phyloP scores from a whole-genome alignment of 139 green algal genomes.

The Bryopsis sp. region DNA sequence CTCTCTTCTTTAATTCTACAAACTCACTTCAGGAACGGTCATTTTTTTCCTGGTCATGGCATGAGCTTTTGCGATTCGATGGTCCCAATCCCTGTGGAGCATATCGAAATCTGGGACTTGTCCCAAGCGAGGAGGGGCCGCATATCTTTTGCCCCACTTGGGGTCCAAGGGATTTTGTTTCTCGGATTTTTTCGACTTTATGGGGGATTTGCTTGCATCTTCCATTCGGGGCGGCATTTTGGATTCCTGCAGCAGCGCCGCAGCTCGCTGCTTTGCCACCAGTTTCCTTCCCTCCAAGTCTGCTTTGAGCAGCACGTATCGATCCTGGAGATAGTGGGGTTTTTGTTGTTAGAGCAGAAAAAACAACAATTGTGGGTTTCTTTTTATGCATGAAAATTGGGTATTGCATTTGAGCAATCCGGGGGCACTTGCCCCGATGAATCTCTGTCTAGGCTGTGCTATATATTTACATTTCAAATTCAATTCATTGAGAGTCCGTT shows the following conservation, averaged over 20 bases:
- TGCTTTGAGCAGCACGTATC: not conserved
- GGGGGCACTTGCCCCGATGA: too few species aligned
- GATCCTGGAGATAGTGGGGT: too few species aligned
- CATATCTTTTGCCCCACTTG: slow-evolving; percentile 3
- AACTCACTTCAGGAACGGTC: slow-evolving; percentile 23
- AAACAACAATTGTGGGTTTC: too few species aligned
- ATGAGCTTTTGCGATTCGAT: slow-evolving; percentile 2
- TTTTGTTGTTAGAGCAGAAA: too few species aligned
- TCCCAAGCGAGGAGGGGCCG: slow-evolving; percentile 28
- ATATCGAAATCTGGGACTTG: slow-evolving; percentile 39
- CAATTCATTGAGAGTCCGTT: too few species aligned
- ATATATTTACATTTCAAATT: too few species aligned
- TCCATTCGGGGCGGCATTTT: slow-evolving; percentile 27
- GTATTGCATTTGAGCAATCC: too few species aligned
- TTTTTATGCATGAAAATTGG: too few species aligned
- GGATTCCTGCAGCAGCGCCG: slow-evolving; percentile 17
- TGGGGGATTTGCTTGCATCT: slow-evolving; percentile 12
- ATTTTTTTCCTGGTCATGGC: slow-evolving; percentile 22
- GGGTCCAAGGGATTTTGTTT: slow-evolving; percentile 11
- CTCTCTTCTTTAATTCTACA: too few species aligned
- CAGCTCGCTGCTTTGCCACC: slow-evolving; percentile 4
- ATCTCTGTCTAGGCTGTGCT: too few species aligned
- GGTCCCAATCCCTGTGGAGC: slow-evolving; percentile 27
- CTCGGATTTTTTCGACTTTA: slow-evolving; percentile 9
- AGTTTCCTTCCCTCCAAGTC: not conserved